A percentile compares a stretch with the other conserved stretches of the same genome.
These are phyloP conservation scores for Neckera pumila DNA, from an alignment of 225 moss, liverwort and hornwort genomes.

Conservation along the genomic window DNA sequence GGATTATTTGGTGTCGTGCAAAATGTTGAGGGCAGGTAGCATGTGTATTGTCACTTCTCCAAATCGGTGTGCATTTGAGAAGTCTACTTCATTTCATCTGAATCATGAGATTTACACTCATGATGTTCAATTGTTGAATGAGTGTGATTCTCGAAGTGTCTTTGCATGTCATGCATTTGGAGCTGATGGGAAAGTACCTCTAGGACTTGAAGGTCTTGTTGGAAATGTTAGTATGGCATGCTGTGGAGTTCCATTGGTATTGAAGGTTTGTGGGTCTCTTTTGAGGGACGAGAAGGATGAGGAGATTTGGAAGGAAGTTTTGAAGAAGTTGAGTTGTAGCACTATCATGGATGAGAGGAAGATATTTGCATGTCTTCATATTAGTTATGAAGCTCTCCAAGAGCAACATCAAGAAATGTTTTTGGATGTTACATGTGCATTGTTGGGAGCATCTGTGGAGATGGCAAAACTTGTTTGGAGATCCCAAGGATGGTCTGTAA, in stretches of 20 bases:
- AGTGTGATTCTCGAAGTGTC: background rate
- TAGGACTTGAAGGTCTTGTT: background rate
- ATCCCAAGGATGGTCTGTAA: background rate
- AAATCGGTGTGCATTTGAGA: too few species aligned
- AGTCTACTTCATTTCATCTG: too few species aligned
- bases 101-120: too few species aligned
- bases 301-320: background rate
- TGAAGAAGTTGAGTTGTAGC: background rate
- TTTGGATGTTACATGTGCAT: background rate
- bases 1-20: too few species aligned
- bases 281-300: background rate
- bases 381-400: background rate
- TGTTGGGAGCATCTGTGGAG: background rate
- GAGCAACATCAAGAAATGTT: too few species aligned
- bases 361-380: background rate
- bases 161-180: background rate
- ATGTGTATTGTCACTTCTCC: too few species aligned
- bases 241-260: background rate
- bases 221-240: background rate
- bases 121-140: too few species aligned
- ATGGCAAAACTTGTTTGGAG: background rate
- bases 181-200: background rate
- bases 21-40: too few species aligned
- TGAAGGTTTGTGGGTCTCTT: background rate
- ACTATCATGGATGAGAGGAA: background rate